phyloP scores from a whole-genome alignment of 495 filamentous ascomycete species.

The Monascus purpureus region DNA sequence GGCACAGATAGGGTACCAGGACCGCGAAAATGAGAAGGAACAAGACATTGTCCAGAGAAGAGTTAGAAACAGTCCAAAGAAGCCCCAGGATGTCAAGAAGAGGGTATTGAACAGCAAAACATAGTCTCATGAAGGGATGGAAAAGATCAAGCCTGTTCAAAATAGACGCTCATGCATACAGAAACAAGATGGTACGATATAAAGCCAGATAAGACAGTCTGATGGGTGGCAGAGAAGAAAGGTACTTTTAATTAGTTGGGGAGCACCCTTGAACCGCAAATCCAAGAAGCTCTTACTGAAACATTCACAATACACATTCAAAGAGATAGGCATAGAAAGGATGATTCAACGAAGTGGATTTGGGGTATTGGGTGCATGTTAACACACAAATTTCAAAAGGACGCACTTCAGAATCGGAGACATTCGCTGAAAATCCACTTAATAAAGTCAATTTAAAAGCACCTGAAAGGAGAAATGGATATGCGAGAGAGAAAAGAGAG shows the following conservation, averaged over 20 bases:
- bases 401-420: constrained; percentile 22
- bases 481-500: neutral
- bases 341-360: constrained; percentile 30
- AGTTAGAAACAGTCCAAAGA: too few relatives aligned
- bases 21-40: too few relatives aligned
- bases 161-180: constrained; percentile 15
- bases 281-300: constrained; percentile 21
- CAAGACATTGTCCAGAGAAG: too few relatives aligned
- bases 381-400: constrained; percentile 35
- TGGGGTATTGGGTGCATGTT: constrained; percentile 33
- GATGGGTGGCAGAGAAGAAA: constrained; percentile 12
- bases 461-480: constrained; percentile 9
- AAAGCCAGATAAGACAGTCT: constrained; percentile 15
- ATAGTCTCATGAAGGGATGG: constrained; percentile 2
- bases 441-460: constrained; percentile 7
- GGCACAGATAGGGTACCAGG: too few relatives aligned
- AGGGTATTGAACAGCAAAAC: constrained; percentile 2
- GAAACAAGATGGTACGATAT: constrained; percentile 18
- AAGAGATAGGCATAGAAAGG: constrained; percentile 16
- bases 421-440: constrained; percentile 33
- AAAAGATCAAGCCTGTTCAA: constrained; percentile 10
- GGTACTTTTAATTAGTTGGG: constrained; percentile 31
- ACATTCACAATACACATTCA: constrained; percentile 17
- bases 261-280: constrained; percentile 22
- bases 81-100: too few relatives aligned